Conservation (phyloP, 2,329 filamentous ascomycete genomes). For the Colletotrichum sojae region DNA sequence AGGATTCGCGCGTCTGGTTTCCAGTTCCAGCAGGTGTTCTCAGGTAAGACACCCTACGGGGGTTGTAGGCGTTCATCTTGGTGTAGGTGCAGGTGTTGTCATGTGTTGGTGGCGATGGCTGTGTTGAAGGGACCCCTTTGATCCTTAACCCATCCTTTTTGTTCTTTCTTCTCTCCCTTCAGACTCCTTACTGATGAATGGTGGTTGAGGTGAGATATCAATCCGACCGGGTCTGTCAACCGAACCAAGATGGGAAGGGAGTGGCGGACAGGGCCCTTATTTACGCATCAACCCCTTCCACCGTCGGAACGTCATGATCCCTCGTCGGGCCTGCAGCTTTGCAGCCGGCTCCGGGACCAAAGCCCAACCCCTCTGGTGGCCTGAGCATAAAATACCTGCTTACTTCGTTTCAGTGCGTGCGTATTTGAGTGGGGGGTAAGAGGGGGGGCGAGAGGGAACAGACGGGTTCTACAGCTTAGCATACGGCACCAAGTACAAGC, state of each 20-base stretch:
- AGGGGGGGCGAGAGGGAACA: not conserved
- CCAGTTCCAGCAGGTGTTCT: slow-evolving; percentile 24
- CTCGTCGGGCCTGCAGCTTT: slow-evolving; percentile 20
- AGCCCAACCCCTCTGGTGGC: slow-evolving; percentile 32
- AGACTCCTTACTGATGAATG: not conserved
- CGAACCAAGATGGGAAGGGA: accelerated
- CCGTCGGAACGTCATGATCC: slow-evolving; percentile 24
- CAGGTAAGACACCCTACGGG: slow-evolving; percentile 37
- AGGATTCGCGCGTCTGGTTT: slow-evolving; percentile 5
- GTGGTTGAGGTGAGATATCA: too few species aligned
- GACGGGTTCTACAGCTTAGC: slow-evolving; percentile 3
- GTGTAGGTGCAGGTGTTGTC: not conserved
- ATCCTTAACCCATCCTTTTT: slow-evolving; percentile 21
- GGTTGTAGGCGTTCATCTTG: slow-evolving; percentile 40
- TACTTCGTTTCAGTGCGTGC: slow-evolving; percentile 39
- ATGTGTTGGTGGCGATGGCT: not conserved
- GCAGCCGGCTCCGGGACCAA: slow-evolving; percentile 8
- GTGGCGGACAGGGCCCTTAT: slow-evolving; percentile 31
- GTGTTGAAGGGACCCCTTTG: too few species aligned
- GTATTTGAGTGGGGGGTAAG: slow-evolving; percentile 1
- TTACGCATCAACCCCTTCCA: slow-evolving; percentile 12
- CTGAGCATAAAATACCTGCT: slow-evolving; percentile 33
- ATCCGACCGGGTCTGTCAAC: not conserved
- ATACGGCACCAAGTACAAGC: not conserved
- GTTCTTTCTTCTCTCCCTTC: not conserved